Conservation (phyloP, 495 filamentous ascomycete genomes). For the Podospora pseudopauciseta region DNA sequence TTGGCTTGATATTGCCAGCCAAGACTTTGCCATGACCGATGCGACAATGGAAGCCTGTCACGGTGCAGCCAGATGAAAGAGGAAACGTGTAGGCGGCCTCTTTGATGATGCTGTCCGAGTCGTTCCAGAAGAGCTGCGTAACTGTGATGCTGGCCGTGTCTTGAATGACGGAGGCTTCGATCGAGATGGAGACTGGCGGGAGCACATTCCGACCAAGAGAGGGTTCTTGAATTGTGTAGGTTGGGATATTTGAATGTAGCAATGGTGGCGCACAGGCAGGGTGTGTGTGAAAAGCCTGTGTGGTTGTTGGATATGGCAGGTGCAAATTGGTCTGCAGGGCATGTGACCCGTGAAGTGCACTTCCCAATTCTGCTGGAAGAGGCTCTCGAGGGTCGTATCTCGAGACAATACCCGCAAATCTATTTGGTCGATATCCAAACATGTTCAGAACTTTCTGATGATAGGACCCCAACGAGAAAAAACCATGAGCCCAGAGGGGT, state of each 20-base stretch:
- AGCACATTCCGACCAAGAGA: conserved; percentile 11
- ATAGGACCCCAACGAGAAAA: background rate
- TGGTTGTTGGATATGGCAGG: background rate
- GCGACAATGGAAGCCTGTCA: conserved; percentile 17
- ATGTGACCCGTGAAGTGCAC: background rate
- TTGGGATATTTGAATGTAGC: background rate
- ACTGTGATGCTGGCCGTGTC: conserved; percentile 19
- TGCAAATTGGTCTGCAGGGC: background rate
- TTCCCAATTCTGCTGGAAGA: conserved; percentile 6
- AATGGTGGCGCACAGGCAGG: background rate
- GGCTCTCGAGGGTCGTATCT: conserved; percentile 18
- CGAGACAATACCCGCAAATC: conserved; percentile 10
- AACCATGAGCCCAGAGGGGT: background rate
- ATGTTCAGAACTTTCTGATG: background rate
- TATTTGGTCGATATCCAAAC: conserved; percentile 2
- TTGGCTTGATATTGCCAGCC: conserved; percentile 16
- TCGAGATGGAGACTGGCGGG: conserved; percentile 16
- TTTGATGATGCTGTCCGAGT: conserved; percentile 16
- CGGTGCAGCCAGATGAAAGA: conserved; percentile 17
- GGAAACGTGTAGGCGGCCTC: conserved; percentile 22
- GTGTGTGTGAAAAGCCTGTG: background rate
- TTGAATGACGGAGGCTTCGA: conserved; percentile 18
- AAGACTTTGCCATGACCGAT: conserved; percentile 17
- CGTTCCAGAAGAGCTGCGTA: conserved; percentile 20
- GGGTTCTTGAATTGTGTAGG: conserved; percentile 11